Conservation (phyloP, 2,329 filamentous ascomycete genomes). For the Botrytis fabae region DNA sequence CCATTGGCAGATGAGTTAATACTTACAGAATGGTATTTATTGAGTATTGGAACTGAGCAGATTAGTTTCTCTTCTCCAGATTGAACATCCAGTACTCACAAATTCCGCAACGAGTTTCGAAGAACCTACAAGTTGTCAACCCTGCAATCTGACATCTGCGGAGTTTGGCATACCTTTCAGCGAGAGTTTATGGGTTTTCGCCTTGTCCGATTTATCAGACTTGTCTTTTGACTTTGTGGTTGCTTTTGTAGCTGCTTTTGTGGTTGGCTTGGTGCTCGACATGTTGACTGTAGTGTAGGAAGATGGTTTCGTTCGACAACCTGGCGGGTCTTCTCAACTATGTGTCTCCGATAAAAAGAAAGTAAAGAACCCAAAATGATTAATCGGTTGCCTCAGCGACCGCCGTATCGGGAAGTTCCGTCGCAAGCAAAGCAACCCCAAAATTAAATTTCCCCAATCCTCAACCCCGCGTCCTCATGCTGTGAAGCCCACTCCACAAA, state of each 20-base stretch:
- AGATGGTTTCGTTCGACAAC: not conserved
- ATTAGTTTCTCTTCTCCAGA: slow-evolving; percentile 25
- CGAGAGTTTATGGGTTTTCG: slow-evolving; percentile 92
- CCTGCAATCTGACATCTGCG: slow-evolving; percentile 16
- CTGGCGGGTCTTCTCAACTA: not conserved
- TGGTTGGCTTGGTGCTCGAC: slow-evolving; percentile 8
- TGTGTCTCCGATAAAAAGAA: slow-evolving; percentile 9
- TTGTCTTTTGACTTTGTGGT: slow-evolving; percentile 37
- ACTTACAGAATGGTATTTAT: slow-evolving; percentile 92
- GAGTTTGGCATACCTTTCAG: slow-evolving; percentile 67
- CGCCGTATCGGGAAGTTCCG: slow-evolving; percentile 17
- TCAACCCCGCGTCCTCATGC: slow-evolving; percentile 17
- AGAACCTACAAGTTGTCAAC: slow-evolving; percentile 53
- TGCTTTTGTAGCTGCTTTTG: not conserved
- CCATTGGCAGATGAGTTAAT: not conserved
- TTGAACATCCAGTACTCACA: slow-evolving; percentile 53
- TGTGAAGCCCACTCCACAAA: slow-evolving; percentile 30
- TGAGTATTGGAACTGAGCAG: slow-evolving; percentile 82
- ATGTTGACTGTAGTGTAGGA: not conserved
- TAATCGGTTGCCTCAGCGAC: slow-evolving; percentile 26
- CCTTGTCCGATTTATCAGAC: slow-evolving; percentile 60
- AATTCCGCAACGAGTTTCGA: slow-evolving; percentile 94
- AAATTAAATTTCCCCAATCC: slow-evolving; percentile 10
- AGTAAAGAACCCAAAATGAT: slow-evolving; percentile 14
- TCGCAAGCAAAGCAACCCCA: not conserved